Conservation (phyloP, 140 eudicot genomes). For the Anethum foeniculum region DNA sequence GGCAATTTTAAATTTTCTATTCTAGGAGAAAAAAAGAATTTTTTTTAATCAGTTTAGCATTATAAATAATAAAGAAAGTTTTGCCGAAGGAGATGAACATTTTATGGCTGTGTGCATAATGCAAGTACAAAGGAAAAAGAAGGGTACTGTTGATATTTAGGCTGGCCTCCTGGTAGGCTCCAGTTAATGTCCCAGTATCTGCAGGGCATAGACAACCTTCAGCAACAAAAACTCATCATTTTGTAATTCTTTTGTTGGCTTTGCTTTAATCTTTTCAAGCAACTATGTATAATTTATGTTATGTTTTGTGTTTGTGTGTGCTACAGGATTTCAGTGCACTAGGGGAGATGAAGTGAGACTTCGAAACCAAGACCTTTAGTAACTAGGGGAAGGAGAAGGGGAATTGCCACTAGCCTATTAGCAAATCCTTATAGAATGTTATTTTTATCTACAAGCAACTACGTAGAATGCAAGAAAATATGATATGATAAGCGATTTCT, state of each 20-base stretch:
- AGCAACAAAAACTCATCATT: not conserved
- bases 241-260: not conserved
- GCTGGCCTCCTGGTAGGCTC: constrained; percentile 42
- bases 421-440: not conserved
- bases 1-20: not conserved
- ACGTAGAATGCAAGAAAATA: not conserved
- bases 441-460: not conserved
- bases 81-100: not conserved
- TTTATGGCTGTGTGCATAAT: not conserved
- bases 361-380: not conserved
- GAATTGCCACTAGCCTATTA: not conserved
- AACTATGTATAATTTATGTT: not conserved
- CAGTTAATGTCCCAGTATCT: constrained; percentile 46
- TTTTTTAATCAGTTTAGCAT: not conserved
- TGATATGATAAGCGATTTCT: not conserved
- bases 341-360: not conserved
- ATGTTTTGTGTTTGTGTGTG: not conserved
- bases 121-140: not conserved
- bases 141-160: constrained; percentile 26
- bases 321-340: not conserved
- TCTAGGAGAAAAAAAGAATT: not conserved
- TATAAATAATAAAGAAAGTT: not conserved
- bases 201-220: constrained; percentile 6
- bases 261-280: not conserved
- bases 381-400: not conserved